phyloP scores from a whole-genome alignment of 176 grass and related monocot genomes.

The Luzula sylvatica region DNA sequence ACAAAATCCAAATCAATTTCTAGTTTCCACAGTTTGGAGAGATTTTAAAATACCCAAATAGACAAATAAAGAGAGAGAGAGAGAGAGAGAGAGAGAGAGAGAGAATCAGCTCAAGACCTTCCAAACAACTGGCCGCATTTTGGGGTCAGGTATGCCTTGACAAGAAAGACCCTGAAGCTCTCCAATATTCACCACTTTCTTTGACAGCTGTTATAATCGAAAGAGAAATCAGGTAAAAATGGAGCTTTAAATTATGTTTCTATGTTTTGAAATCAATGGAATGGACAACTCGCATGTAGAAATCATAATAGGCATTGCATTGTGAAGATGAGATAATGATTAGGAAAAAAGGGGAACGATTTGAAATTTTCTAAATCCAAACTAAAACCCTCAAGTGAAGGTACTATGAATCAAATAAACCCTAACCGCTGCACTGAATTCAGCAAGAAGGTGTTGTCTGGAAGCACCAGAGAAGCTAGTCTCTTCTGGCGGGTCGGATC shows the following conservation, averaged over 20 bases:
- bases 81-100: slow-evolving; percentile 8
- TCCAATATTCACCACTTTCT: slow-evolving; percentile 79
- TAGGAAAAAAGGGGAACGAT: too few species aligned
- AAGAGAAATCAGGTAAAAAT: not conserved
- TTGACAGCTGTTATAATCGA: slow-evolving; percentile 47
- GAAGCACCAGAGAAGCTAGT: slow-evolving; percentile 28
- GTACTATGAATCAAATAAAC: not conserved
- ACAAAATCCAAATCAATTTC: slow-evolving; percentile 73
- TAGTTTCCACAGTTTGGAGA: slow-evolving; percentile 19
- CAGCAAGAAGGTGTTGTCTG: slow-evolving; percentile 39
- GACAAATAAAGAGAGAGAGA: not conserved
- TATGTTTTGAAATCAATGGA: too few species aligned
- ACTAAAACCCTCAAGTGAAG: not conserved
- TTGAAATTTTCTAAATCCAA: not conserved
- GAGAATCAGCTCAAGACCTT: slow-evolving; percentile 53
- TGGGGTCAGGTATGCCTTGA: slow-evolving; percentile 61
- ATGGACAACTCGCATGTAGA: too few species aligned
- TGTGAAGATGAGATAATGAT: too few species aligned
- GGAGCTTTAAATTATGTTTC: too few species aligned
- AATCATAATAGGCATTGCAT: too few species aligned
- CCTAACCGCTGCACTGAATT: slow-evolving; percentile 54
- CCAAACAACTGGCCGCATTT: slow-evolving; percentile 63
- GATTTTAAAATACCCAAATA: not conserved
- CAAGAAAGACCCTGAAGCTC: slow-evolving; percentile 71
- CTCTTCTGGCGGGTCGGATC: slow-evolving; percentile 12